Percentiles rank a stretch among this genome's conserved stretches.
phyloP scores from a whole-genome alignment of 208 protist species.

The Leptomonas seymouri region DNA sequence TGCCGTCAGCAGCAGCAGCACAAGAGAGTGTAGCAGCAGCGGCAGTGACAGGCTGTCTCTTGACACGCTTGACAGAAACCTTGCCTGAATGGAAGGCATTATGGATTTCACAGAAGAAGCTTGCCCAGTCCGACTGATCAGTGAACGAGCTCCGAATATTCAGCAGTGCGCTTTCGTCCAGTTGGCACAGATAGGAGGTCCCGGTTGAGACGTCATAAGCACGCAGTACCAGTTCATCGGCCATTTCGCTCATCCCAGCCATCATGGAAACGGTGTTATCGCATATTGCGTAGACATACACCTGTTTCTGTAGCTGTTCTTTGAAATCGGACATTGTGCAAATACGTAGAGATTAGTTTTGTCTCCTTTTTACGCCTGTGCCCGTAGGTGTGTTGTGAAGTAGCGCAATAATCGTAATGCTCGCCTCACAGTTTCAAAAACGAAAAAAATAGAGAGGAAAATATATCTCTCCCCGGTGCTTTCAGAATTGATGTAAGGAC shows the following conservation, averaged over 20 bases:
- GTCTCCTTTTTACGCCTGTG: slow-evolving; percentile 5
- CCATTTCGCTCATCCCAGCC: slow-evolving; percentile 56
- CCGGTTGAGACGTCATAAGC: slow-evolving; percentile 40
- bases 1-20: slow-evolving; percentile 11
- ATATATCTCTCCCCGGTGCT: no score
- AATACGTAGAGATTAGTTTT: neutral
- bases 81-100: slow-evolving; percentile 46
- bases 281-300: slow-evolving; percentile 54
- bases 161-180: slow-evolving; percentile 47
- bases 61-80: slow-evolving; percentile 26
- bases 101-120: slow-evolving; percentile 66
- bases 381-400: slow-evolving; percentile 16
- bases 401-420: no score
- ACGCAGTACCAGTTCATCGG: slow-evolving; percentile 54
- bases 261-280: slow-evolving; percentile 54
- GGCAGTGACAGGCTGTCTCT: neutral
- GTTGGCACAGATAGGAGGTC: slow-evolving; percentile 52
- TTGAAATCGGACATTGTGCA: slow-evolving; percentile 41
- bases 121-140: slow-evolving; percentile 47
- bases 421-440: no score
- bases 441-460: no score
- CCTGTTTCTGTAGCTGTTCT: slow-evolving; percentile 53
- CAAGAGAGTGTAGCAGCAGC: neutral
- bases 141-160: slow-evolving; percentile 39
- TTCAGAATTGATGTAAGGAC: no score